Evolutionary conservation across 2,329 filamentous ascomycete species (phyloP).

Genomic region (Xylariaceae sp.): DNA sequence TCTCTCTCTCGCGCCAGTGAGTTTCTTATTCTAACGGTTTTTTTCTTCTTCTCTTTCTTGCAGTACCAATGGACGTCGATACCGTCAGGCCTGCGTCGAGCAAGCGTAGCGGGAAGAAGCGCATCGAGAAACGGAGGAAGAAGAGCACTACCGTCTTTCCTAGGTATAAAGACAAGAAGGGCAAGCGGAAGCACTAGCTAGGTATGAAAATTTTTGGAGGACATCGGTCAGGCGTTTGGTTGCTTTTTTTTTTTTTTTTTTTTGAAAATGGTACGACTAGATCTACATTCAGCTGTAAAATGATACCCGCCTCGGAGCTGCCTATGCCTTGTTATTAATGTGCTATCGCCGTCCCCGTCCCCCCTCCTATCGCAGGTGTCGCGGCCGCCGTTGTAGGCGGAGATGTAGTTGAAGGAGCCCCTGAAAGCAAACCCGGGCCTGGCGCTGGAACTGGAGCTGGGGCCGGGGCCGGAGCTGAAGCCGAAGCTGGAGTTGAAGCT

Average conservation of each 20-base stretch:
- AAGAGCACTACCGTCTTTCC: conserved; percentile 64
- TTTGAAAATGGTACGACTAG: conserved; percentile 27
- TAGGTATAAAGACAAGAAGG: conserved; percentile 56
- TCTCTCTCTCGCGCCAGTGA: not conserved
- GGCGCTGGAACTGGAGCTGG: not conserved
- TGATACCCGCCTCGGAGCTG: conserved; percentile 30
- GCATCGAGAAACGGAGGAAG: conserved; percentile 59
- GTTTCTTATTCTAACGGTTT: conserved; percentile 14
- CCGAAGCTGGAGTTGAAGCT: not conserved
- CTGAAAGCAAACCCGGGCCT: not conserved
- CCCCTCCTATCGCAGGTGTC: conserved; percentile 3
- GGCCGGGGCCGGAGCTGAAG: not conserved
- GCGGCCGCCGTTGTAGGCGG: not conserved
- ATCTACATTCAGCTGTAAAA: conserved; percentile 19
- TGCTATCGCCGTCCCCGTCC: not conserved
- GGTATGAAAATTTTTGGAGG: not conserved
- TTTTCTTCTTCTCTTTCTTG: not conserved
- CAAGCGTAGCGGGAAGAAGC: conserved; percentile 48
- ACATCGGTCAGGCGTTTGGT: conserved; percentile 32
- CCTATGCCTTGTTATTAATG: conserved; percentile 10
- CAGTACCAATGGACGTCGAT: conserved; percentile 62
- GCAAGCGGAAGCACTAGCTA: conserved; percentile 41
- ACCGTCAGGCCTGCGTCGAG: conserved; percentile 43
- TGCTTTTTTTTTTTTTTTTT: conserved; percentile 26
- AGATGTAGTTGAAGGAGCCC: not conserved